Base-by-base conservation (phyloP, 805 yeast species). In the Yarrowia hollandica region DNA sequence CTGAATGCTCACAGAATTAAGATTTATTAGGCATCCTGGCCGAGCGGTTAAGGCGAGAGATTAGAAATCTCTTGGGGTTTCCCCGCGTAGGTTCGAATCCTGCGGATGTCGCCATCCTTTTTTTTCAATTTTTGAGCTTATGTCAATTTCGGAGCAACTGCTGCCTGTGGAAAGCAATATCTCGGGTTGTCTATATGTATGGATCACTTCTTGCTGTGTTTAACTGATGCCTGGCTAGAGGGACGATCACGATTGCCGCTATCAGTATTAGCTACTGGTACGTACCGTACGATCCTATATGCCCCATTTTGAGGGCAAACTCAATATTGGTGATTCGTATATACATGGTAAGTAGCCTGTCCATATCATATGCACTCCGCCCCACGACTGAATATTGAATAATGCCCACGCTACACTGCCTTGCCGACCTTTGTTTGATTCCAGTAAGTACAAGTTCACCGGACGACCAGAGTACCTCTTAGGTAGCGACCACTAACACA, bases 401-500 rank as follows among this genome's bases (percentile, higher is more conserved):
- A n/a, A 65, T 64, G 68, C 54, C 65, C 18, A 63, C 57, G 14
- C 64, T 88, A 14, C 79, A 80, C 63, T 89, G 96, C 72, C 75
- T 88, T 39, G 96, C 96, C 1, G 97, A 90, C 67, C 82, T 90
- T 18, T 90, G 96, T 66, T 75, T 90, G 66, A 83, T 90, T 60
- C 97, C 97, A 50, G 85, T 82, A 72, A 61, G 86, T 76, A 38
- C 11, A 2, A 16, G 12, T 16, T 26, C 9, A 33, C 4, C 9
- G 10, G 25, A n/a, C n/a, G n/a, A n/a, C n/a, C n/a, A n/a, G n/a
- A n/a, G n/a, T n/a, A n/a, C n/a, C n/a, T n/a, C n/a, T n/a, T n/a
- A n/a, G n/a, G n/a, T n/a, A n/a, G n/a, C n/a, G n/a, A 16, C 16
- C 4, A 33, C 37, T 38, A 60, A 22, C 35, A 30, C 59, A 81